A percentile compares a stretch with the other conserved stretches of the same genome.
Conservation (phyloP, 1,139 yeast genomes). For the Geotrichum siamense region DNA sequence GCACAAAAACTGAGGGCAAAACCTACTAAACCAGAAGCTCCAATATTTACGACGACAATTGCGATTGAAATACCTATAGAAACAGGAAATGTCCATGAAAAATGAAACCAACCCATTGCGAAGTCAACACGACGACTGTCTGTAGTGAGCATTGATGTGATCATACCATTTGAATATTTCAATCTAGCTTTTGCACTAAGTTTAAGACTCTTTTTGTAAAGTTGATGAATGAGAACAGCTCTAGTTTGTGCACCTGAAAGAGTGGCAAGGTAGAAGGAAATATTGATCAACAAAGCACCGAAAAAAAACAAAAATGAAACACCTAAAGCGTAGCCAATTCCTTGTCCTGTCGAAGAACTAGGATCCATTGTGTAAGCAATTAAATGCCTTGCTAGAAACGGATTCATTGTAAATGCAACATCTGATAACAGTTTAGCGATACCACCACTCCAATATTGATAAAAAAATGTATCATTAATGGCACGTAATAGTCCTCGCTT, state of each 20-base stretch:
- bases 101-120: slow-evolving; percentile 65
- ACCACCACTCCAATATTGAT: slow-evolving; percentile 44
- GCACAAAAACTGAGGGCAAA: slow-evolving; percentile 40
- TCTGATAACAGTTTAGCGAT: slow-evolving; percentile 43
- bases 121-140: slow-evolving; percentile 76
- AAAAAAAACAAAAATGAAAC: slow-evolving; percentile 42
- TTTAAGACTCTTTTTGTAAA: slow-evolving; percentile 57
- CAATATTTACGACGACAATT: slow-evolving; percentile 59
- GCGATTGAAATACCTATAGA: slow-evolving; percentile 57
- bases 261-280: slow-evolving; percentile 54
- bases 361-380: slow-evolving; percentile 39
- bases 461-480: slow-evolving; percentile 50
- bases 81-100: slow-evolving; percentile 54
- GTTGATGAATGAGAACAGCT: slow-evolving; percentile 57
- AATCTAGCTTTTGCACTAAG: slow-evolving; percentile 55
- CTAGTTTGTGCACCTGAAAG: slow-evolving; percentile 63
- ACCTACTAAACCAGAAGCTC: slow-evolving; percentile 66
- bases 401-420: slow-evolving; percentile 45
- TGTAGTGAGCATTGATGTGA: slow-evolving; percentile 70
- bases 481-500: slow-evolving; percentile 40
- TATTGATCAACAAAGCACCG: slow-evolving; percentile 52
- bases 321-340: slow-evolving; percentile 58
- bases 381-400: slow-evolving; percentile 46
- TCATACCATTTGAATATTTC: slow-evolving; percentile 55
- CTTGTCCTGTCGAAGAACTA: slow-evolving; percentile 37